Percentiles rank a stretch among this genome's conserved stretches.
These are phyloP conservation scores for Podospora didyma DNA, from an alignment of 495 filamentous ascomycete genomes.

Conservation along the genomic window DNA sequence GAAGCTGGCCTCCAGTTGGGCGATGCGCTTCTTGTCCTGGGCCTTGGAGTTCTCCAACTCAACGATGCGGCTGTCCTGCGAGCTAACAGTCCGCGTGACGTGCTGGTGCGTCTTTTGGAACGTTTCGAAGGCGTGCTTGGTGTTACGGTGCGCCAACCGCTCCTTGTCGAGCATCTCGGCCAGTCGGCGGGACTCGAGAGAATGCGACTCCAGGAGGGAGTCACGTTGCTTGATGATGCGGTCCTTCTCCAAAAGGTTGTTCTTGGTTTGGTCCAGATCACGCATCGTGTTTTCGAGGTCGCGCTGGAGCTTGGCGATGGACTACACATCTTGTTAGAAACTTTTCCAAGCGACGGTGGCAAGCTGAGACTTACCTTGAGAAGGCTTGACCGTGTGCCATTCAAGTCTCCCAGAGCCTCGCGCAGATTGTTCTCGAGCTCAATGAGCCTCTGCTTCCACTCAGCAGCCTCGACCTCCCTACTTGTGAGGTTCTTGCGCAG, in stretches of 20 bases:
- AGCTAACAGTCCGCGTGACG: constrained; percentile 72
- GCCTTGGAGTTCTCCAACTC: constrained; percentile 75
- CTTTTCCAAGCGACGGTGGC: background rate
- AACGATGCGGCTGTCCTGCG: constrained; percentile 75
- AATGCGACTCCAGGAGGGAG: constrained; percentile 80
- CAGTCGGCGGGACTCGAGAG: constrained; percentile 78
- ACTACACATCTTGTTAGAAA: constrained; percentile 38
- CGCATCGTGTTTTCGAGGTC: constrained; percentile 78
- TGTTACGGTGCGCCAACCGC: constrained; percentile 73
- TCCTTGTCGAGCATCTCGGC: constrained; percentile 90
- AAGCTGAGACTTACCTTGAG: constrained; percentile 54
- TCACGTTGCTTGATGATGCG: constrained; percentile 88
- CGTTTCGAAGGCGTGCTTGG: constrained; percentile 81
- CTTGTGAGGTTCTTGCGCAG: constrained; percentile 76
- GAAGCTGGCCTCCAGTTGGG: constrained; percentile 69
- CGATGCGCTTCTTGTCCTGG: constrained; percentile 69
- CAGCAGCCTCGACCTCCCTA: constrained; percentile 80
- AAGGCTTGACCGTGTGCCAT: constrained; percentile 80
- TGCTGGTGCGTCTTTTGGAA: constrained; percentile 83
- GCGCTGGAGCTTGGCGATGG: constrained; percentile 80
- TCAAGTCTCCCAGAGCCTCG: constrained; percentile 75
- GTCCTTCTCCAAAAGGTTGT: constrained; percentile 79
- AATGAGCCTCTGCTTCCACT: constrained; percentile 83
- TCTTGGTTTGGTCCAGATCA: constrained; percentile 74
- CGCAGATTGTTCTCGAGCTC: constrained; percentile 86